Percentiles rank a stretch among this genome's conserved stretches.
Conservation (phyloP, 2,329 filamentous ascomycete genomes). For the Aspergillus quadrilineatus region DNA sequence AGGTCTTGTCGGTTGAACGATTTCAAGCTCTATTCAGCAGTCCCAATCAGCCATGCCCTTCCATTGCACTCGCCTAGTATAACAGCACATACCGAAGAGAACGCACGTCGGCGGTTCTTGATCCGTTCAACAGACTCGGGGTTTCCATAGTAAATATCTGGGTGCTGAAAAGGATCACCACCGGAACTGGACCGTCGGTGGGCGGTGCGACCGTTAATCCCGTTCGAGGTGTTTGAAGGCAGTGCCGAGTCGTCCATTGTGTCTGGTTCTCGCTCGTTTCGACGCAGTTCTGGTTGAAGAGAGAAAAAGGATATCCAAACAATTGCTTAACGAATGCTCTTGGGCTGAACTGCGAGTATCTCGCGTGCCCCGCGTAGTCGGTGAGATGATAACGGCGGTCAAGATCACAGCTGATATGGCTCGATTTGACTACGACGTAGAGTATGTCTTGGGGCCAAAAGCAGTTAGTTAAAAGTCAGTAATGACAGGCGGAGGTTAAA, state of each 20-base stretch:
- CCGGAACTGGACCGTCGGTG: conserved; percentile 44
- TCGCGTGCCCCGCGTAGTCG: neutral
- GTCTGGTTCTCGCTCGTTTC: neutral
- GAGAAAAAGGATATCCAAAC: neutral
- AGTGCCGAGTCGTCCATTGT: conserved; percentile 7
- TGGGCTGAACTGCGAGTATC: neutral
- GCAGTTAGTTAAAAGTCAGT: neutral
- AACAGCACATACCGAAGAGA: conserved; percentile 52
- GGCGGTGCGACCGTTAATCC: conserved; percentile 25
- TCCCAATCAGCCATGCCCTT: conserved; percentile 13
- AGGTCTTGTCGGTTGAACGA: conserved; percentile 39
- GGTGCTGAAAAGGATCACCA: conserved; percentile 56
- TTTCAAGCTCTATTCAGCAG: conserved; percentile 33
- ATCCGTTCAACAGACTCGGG: conserved; percentile 47
- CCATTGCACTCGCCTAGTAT: conserved; percentile 7
- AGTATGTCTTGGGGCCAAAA: neutral
- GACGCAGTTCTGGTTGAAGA: too few relatives aligned
- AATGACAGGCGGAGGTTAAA: neutral
- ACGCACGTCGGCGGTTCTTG: conserved; percentile 52
- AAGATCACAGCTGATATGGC: neutral
- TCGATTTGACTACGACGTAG: neutral
- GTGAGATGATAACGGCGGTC: neutral
- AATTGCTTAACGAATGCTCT: neutral
- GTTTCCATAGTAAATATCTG: conserved; percentile 60
- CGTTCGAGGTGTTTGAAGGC: conserved; percentile 1